Percentiles rank a stretch among this genome's conserved stretches.
Conservation (phyloP, 2,329 filamentous ascomycete genomes). For the Fusarium piperis region DNA sequence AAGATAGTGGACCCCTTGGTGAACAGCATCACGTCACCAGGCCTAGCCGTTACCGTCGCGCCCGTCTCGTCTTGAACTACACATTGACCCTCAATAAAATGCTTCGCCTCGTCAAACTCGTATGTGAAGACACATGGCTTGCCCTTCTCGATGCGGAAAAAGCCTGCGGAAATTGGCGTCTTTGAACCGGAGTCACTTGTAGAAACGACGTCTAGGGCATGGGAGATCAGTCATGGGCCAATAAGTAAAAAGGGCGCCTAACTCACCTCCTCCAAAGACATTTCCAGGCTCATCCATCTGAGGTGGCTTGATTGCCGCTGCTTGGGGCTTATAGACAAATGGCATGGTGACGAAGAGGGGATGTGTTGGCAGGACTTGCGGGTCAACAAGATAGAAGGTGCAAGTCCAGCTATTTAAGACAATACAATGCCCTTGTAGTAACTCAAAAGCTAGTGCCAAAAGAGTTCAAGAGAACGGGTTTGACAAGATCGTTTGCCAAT, state of each 20-base stretch:
- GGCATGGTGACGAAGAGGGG: neutral
- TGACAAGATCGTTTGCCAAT: neutral
- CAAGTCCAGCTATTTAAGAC: neutral
- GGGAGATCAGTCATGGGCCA: neutral
- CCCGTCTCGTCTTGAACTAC: constrained; percentile 4
- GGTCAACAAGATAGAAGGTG: neutral
- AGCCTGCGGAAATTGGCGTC: constrained; percentile 7
- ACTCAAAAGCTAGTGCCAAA: neutral
- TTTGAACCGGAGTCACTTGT: neutral
- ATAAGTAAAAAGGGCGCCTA: neutral
- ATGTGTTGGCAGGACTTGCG: neutral
- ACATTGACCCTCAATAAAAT: constrained; percentile 3
- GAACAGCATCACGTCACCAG: constrained; percentile 9
- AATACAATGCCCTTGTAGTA: accelerated
- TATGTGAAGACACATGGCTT: neutral
- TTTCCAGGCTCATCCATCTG: neutral
- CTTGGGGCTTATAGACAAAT: neutral
- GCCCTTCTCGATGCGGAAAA: constrained; percentile 14
- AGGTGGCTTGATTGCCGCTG: neutral
- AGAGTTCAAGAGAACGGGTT: neutral
- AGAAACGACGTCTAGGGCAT: neutral
- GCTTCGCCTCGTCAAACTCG: constrained; percentile 11
- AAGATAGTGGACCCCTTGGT: constrained; percentile 5
- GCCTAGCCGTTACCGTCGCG: neutral
- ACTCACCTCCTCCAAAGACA: neutral